Conservation (phyloP, 2,329 filamentous ascomycete genomes). For the Ceratocystiopsis sp. region DNA sequence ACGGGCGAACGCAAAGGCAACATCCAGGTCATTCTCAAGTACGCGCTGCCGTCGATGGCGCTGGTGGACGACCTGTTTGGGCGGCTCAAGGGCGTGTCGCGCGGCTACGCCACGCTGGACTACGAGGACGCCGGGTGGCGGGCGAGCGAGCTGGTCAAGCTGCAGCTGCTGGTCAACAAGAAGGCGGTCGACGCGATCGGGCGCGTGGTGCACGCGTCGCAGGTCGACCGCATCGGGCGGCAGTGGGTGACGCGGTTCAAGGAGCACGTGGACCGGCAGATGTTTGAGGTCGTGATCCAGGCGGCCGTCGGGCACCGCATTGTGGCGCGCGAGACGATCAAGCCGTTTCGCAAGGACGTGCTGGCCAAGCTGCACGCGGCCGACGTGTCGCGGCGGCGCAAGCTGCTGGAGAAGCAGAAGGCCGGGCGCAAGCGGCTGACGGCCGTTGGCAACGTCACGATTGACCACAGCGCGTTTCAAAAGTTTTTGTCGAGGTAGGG, state of each 20-base stretch:
- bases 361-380: conserved; percentile 82
- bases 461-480: conserved; percentile 91
- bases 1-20: conserved; percentile 14
- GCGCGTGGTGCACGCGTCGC: conserved; percentile 70
- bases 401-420: conserved; percentile 92
- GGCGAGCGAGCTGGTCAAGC: conserved; percentile 62
- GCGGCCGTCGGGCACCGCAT: conserved; percentile 69
- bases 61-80: conserved; percentile 96
- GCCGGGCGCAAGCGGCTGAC: conserved; percentile 79
- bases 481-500: conserved; percentile 61
- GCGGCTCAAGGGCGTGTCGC: conserved; percentile 76
- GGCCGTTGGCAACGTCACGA: conserved; percentile 78
- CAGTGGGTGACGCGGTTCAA: conserved; percentile 94
- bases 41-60: conserved; percentile 73
- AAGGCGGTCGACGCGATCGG: conserved; percentile 83
- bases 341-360: conserved; percentile 93
- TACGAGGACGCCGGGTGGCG: conserved; percentile 93
- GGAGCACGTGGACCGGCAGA: conserved; percentile 86
- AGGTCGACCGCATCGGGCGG: conserved; percentile 64
- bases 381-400: conserved; percentile 66
- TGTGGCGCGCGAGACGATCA: conserved; percentile 83
- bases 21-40: conserved; percentile 87
- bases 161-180: conserved; percentile 89
- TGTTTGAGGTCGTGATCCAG: conserved; percentile 83
- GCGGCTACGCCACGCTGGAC: conserved; percentile 83